A percentile compares a stretch with the other conserved stretches of the same genome.
Conservation (phyloP, 768 basidiomycete genomes). For the Tylopilus subfusipes region DNA sequence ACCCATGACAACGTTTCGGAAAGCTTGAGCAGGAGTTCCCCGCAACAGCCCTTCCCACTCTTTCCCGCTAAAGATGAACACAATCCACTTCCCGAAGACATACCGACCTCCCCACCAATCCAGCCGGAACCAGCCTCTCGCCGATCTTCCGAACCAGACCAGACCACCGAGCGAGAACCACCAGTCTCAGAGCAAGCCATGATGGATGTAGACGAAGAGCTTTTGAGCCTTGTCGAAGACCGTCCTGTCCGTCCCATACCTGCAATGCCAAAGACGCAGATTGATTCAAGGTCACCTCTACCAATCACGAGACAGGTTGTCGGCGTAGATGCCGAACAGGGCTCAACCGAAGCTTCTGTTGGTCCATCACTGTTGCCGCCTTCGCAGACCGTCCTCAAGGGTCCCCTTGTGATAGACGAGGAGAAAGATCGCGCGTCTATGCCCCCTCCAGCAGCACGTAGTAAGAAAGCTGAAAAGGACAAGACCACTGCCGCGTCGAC, state of each 20-base stretch:
- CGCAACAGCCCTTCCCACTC: constrained; percentile 11
- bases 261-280: not conserved
- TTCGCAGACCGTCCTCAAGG: constrained; percentile 8
- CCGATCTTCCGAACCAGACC: constrained; percentile 9
- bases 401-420: constrained; percentile 14
- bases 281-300: not conserved
- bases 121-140: constrained; percentile 4
- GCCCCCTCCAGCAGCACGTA: constrained; percentile 45
- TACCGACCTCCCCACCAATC: not conserved
- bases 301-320: not conserved
- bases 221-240: constrained; percentile 68
- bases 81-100: not conserved
- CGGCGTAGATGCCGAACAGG: not conserved
- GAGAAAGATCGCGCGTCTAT: constrained; percentile 51
- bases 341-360: constrained; percentile 1
- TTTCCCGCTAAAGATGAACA: constrained; percentile 4
- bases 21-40: constrained; percentile 9
- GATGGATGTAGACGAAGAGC: constrained; percentile 56
- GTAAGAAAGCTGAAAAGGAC: constrained; percentile 27
- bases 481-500: constrained; percentile 9
- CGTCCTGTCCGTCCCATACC: constrained; percentile 13
- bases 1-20: constrained; percentile 1
- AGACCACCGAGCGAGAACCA: constrained; percentile 1
- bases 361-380: not conserved
- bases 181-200: constrained; percentile 23